Conservation (phyloP, 495 filamentous ascomycete species). For the Podospora didyma region DNA sequence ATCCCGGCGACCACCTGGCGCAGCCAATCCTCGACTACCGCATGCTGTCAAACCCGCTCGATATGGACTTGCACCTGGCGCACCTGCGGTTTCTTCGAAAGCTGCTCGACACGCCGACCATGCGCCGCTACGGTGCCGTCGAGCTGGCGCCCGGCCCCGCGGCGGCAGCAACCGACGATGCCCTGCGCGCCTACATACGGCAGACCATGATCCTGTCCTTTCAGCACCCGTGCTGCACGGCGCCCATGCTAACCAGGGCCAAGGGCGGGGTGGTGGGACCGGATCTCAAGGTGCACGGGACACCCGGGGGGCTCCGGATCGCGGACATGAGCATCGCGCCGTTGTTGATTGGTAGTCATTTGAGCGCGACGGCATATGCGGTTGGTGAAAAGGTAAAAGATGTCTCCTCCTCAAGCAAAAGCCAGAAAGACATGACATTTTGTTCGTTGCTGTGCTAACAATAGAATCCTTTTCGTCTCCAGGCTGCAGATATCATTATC, state of each 20-base stretch:
- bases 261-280: conserved; percentile 45
- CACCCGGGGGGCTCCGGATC: conserved; percentile 33
- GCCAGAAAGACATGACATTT: no score
- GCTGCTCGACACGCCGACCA: conserved; percentile 14
- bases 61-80: conserved; percentile 22
- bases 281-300: conserved; percentile 36
- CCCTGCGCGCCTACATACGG: conserved; percentile 10
- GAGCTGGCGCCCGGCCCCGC: conserved; percentile 9
- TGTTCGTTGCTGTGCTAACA: conserved; percentile 7
- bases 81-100: conserved; percentile 18
- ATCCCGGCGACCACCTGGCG: conserved; percentile 26
- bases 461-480: no score
- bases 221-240: conserved; percentile 39
- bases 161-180: conserved; percentile 8
- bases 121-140: conserved; percentile 13
- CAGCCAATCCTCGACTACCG: conserved; percentile 29
- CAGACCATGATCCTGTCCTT: conserved; percentile 7
- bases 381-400: conserved; percentile 20
- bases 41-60: conserved; percentile 28
- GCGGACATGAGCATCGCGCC: conserved; percentile 62
- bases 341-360: conserved; percentile 30
- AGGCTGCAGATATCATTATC: conserved; percentile 51
- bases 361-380: conserved; percentile 14
- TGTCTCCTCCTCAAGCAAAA: no score
- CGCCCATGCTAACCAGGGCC: conserved; percentile 49